These are phyloP conservation scores for Xylariales sp. DNA, from an alignment of 2,329 filamentous ascomycete genomes.

Conservation along the genomic window DNA sequence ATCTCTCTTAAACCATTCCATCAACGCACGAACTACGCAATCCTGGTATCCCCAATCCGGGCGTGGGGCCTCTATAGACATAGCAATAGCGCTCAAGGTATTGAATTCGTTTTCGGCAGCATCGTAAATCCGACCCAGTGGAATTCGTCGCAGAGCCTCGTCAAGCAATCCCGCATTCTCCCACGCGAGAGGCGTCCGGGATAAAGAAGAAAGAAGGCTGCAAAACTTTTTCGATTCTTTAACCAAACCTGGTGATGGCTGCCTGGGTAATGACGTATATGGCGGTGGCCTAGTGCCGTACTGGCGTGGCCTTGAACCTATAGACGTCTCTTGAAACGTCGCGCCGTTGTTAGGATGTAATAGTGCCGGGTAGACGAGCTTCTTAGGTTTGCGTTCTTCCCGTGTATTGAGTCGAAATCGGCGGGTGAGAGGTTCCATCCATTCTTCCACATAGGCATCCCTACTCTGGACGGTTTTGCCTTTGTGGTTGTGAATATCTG, in stretches of 20 bases:
- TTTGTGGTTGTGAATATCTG: not conserved
- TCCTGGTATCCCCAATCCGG: slow-evolving; percentile 9
- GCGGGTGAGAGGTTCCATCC: not conserved
- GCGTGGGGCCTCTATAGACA: slow-evolving; percentile 3
- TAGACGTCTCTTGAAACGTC: not conserved
- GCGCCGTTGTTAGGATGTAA: not conserved
- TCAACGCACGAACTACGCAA: slow-evolving; percentile 9
- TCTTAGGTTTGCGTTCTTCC: not conserved
- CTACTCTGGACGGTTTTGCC: not conserved
- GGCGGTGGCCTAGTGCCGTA: not conserved
- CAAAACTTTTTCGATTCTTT: slow-evolving; percentile 4
- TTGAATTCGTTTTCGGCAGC: slow-evolving; percentile 14
- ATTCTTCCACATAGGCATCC: not conserved
- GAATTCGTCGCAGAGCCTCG: slow-evolving; percentile 4
- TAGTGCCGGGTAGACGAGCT: slow-evolving; percentile 1
- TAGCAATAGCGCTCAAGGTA: slow-evolving; percentile 2
- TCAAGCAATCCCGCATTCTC: slow-evolving; percentile 8
- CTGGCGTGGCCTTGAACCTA: not conserved
- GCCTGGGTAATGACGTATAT: not conserved
- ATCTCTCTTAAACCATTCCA: slow-evolving; percentile 12
- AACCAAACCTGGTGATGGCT: not conserved
- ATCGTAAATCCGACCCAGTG: slow-evolving; percentile 6
- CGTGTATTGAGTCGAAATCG: not conserved
- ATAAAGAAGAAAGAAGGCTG: slow-evolving; percentile 2
- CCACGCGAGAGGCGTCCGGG: slow-evolving; percentile 1